Conservation (phyloP, 441 rosid genomes). For the Erodium moschatum region DNA sequence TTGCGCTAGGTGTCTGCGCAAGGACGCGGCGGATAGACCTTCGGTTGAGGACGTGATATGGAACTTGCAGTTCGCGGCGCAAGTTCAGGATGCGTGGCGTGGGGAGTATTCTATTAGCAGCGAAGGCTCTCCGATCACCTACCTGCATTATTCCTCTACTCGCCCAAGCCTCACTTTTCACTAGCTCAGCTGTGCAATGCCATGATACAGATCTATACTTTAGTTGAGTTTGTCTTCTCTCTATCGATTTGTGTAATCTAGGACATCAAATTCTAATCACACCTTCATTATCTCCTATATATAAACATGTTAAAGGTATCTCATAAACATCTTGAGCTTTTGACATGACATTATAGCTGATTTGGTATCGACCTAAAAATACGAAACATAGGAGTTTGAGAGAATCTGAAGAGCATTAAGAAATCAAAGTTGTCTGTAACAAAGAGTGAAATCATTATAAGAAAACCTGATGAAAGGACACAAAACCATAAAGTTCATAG, state of each 20-base stretch:
- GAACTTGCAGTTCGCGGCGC: slow-evolving; percentile 94
- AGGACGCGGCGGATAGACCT: slow-evolving; percentile 55
- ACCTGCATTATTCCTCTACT: slow-evolving; percentile 19
- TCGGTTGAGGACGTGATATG: slow-evolving; percentile 83
- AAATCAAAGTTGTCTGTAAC: slow-evolving; percentile 14
- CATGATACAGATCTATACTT: background rate
- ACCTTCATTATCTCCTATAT: too few species aligned
- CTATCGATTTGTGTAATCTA: too few species aligned
- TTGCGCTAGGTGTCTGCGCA: slow-evolving; percentile 56
- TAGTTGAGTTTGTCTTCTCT: too few species aligned
- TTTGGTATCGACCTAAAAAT: too few species aligned
- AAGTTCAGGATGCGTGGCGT: slow-evolving; percentile 61
- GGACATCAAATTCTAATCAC: too few species aligned
- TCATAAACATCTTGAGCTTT: too few species aligned
- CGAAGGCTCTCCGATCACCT: slow-evolving; percentile 55
- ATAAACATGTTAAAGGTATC: too few species aligned
- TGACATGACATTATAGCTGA: too few species aligned
- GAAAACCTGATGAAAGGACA: slow-evolving; percentile 12
- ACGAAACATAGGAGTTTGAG: too few species aligned
- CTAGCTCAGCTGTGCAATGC: background rate
- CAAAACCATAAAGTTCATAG: slow-evolving; percentile 10
- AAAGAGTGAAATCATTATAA: background rate
- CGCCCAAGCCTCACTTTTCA: background rate
- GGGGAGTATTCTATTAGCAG: slow-evolving; percentile 37
- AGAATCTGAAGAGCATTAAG: slow-evolving; percentile 12